These are phyloP conservation scores for Diaporthe vaccinii DNA, from an alignment of 2,329 filamentous ascomycete genomes.

Conservation along the genomic window DNA sequence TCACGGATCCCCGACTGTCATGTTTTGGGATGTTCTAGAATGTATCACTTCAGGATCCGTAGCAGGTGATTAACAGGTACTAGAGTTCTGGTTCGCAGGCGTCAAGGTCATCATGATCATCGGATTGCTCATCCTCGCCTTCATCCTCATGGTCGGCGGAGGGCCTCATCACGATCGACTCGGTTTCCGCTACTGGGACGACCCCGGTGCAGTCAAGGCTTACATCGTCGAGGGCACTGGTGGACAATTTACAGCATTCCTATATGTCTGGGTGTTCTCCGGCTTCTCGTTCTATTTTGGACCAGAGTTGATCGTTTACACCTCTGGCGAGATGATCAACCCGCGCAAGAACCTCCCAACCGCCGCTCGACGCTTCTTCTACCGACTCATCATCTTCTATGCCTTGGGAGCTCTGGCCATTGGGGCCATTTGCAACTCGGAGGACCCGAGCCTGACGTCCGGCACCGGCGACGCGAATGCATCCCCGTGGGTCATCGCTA, in stretches of 20 bases:
- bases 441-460: constrained; percentile 46
- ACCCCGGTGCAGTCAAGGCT: constrained; percentile 59
- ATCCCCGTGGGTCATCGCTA: constrained; percentile 66
- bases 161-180: constrained; percentile 42
- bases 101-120: constrained; percentile 35
- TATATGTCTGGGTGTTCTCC: constrained; percentile 57
- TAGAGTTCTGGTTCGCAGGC: constrained; percentile 33
- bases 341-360: constrained; percentile 43
- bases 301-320: constrained; percentile 41
- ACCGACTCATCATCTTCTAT: constrained; percentile 51
- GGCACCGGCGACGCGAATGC: constrained; percentile 50
- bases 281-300: constrained; percentile 38
- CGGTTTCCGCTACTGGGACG: constrained; percentile 60
- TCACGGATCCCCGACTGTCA: too few species aligned
- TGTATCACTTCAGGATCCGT: too few species aligned
- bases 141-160: constrained; percentile 35
- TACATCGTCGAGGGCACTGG: constrained; percentile 54
- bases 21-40: too few species aligned
- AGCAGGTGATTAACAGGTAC: too few species aligned
- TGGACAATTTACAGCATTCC: constrained; percentile 58
- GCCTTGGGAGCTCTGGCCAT: constrained; percentile 47
- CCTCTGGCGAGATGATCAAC: constrained; percentile 41
- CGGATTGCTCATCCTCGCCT: constrained; percentile 27
- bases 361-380: constrained; percentile 46
- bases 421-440: constrained; percentile 34